Conservation (phyloP, 176 grass and related monocot genomes). For the Eleusine indica region DNA sequence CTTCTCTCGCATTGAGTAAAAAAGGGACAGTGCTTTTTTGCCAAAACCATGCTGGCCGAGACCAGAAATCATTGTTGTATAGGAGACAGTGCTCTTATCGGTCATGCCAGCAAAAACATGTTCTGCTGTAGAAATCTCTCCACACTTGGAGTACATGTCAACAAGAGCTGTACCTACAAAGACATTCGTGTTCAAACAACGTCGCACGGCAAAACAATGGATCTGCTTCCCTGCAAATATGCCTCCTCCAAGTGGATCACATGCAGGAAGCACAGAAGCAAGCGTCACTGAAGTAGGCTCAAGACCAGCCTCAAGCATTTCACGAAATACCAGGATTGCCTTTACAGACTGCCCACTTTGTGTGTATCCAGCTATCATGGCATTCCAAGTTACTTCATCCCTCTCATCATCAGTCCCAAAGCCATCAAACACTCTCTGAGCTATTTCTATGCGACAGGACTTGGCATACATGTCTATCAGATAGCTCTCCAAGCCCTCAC, state of each 20-base stretch:
- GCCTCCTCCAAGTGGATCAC: conserved; percentile 61
- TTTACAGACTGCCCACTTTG: conserved; percentile 61
- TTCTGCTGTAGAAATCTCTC: conserved; percentile 71
- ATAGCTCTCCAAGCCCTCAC: conserved; percentile 87
- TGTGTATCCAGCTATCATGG: conserved; percentile 84
- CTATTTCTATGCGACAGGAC: conserved; percentile 63
- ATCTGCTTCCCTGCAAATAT: conserved; percentile 67
- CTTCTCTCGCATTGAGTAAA: conserved; percentile 63
- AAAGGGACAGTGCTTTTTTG: conserved; percentile 67
- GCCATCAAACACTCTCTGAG: conserved; percentile 70
- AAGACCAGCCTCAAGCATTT: conserved; percentile 65
- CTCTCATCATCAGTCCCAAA: conserved; percentile 26
- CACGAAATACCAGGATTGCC: conserved; percentile 54
- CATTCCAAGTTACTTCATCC: conserved; percentile 97
- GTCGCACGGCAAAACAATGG: conserved; percentile 68
- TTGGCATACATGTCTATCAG: conserved; percentile 97
- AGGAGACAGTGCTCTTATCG: conserved; percentile 75
- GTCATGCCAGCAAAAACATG: conserved; percentile 63
- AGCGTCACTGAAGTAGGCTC: conserved; percentile 81
- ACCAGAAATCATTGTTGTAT: conserved; percentile 83
- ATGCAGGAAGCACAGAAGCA: conserved; percentile 74
- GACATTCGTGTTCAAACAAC: conserved; percentile 63
- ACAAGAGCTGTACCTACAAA: conserved; percentile 78
- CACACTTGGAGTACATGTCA: conserved; percentile 87
- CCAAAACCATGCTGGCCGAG: conserved; percentile 79